phyloP scores from a whole-genome alignment of 2,329 filamentous ascomycete genomes.

The Calycina herbarum region DNA sequence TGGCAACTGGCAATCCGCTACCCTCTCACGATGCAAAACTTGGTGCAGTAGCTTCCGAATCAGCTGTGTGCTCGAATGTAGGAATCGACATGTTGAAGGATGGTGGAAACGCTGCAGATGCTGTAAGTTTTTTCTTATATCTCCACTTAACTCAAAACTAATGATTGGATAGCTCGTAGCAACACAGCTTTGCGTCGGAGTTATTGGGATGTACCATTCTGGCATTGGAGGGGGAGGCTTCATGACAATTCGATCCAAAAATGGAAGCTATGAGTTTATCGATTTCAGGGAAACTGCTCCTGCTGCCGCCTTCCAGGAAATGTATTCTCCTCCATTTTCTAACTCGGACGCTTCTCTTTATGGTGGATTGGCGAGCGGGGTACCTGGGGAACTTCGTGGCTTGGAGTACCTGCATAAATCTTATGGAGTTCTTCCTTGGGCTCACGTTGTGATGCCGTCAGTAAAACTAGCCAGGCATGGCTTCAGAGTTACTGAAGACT shows the following conservation, averaged over 20 bases:
- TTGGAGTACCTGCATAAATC: constrained; percentile 43
- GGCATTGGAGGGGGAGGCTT: constrained; percentile 70
- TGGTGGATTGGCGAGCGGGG: constrained; percentile 57
- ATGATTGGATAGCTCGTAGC: constrained; percentile 46
- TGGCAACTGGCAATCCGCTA: neutral
- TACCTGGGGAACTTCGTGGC: constrained; percentile 50
- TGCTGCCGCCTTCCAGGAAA: constrained; percentile 58
- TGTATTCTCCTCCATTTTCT: constrained; percentile 56
- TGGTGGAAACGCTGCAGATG: constrained; percentile 59
- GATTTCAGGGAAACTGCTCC: constrained; percentile 71
- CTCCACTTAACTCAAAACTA: constrained; percentile 6
- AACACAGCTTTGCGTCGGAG: constrained; percentile 54
- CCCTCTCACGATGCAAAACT: constrained; percentile 30
- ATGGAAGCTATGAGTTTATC: constrained; percentile 65
- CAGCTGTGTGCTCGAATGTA: constrained; percentile 65
- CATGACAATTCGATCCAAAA: constrained; percentile 57
- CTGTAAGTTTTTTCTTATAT: constrained; percentile 35
- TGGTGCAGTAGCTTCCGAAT: constrained; percentile 73
- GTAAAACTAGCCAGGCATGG: constrained; percentile 61
- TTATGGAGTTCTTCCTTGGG: constrained; percentile 55
- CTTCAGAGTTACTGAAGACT: constrained; percentile 59
- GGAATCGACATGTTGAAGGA: constrained; percentile 62
- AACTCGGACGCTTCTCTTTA: constrained; percentile 53
- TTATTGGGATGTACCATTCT: constrained; percentile 54
- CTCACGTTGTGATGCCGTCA: constrained; percentile 57